A percentile compares a stretch with the other conserved stretches of the same genome.
Evolutionary conservation across 768 basidiomycete species (phyloP).

Genomic region (Suillus subaureus): DNA sequence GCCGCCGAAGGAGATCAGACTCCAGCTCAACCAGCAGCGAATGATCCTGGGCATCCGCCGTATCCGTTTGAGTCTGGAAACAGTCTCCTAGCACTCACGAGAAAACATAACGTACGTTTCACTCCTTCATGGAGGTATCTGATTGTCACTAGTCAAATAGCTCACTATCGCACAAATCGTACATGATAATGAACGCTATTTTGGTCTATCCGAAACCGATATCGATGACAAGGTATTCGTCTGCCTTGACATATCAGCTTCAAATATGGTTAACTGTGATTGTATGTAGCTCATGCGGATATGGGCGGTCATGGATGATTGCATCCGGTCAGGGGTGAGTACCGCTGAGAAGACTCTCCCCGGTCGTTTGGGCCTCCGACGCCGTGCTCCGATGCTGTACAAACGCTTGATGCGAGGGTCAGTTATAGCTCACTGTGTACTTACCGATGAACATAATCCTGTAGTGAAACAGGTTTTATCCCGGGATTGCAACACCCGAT

Average conservation of each 20-base stretch:
- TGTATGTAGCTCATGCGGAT: conserved; percentile 62
- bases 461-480: conserved; percentile 47
- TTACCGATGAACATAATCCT: not conserved
- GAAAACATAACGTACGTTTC: conserved; percentile 74
- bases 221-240: conserved; percentile 67
- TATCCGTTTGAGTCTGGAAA: conserved; percentile 83
- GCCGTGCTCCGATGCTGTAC: conserved; percentile 90
- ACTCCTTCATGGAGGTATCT: not conserved
- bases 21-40: conserved; percentile 14
- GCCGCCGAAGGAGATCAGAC: conserved; percentile 30
- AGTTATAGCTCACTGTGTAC: conserved; percentile 14
- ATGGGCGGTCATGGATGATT: conserved; percentile 92
- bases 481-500: conserved; percentile 42
- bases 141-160: conserved; percentile 38
- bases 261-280: not conserved
- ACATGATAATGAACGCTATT: conserved; percentile 87
- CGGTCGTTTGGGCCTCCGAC: conserved; percentile 76
- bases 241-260: conserved; percentile 6
- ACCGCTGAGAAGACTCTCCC: conserved; percentile 80
- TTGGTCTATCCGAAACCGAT: conserved; percentile 74
- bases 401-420: conserved; percentile 88
- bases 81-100: conserved; percentile 72
- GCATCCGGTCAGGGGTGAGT: conserved; percentile 85
- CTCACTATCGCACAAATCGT: conserved; percentile 94
- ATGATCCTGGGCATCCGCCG: conserved; percentile 62